Evolutionary conservation across 768 basidiomycete genomes (phyloP), one percentile per base, ranked within the genome.

Genomic region (Mycena leptocephala): DNA sequence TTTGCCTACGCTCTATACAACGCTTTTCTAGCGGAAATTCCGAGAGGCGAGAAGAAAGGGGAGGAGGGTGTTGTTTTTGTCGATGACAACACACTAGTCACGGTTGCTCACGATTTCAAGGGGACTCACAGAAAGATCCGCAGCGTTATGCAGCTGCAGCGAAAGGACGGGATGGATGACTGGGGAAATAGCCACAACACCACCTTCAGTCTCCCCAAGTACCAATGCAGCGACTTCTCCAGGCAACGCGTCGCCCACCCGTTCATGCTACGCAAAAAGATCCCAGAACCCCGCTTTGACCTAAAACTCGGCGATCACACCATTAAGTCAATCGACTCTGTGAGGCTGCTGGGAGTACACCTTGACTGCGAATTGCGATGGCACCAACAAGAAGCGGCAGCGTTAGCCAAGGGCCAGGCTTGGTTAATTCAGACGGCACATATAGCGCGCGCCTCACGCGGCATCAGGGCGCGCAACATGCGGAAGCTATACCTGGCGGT

Each of bases 261-360:
- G 1, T 62, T 39, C 26, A 24, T 39, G 20, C 35, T 10, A 4
- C 8, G n/a, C 41, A 63, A 20, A 16, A 39, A 9, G 22, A 32
- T 59, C 2, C 32, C 28, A 1, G 20, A 39, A 18, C 22, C 1
- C 2, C 18, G n/a, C 2, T 9, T 8, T 8, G 24, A 26, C 13
- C 11, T 63, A 2, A 3, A 16, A 3, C 37, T 63, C 1, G 39
- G 39, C 8, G 8, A 2, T 2, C 41, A 79, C 32, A 62, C 55
- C n/a, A 81, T 85, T 59, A 33, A 64, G 20, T 73, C 83, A 11
- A n/a, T 61, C 5, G 30, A 16, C 6, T 48, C 64, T 1, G 74
- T 79, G 65, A 83, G 81, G 46, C 83, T 84, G 70, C 80, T 87
- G 0, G 86, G 86, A 0, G 74, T 88, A 2, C 80, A 78, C 46